Evolutionary conservation across 371 early-diverging fungal species (phyloP).

Genomic region (Apophysomyces elegans): DNA sequence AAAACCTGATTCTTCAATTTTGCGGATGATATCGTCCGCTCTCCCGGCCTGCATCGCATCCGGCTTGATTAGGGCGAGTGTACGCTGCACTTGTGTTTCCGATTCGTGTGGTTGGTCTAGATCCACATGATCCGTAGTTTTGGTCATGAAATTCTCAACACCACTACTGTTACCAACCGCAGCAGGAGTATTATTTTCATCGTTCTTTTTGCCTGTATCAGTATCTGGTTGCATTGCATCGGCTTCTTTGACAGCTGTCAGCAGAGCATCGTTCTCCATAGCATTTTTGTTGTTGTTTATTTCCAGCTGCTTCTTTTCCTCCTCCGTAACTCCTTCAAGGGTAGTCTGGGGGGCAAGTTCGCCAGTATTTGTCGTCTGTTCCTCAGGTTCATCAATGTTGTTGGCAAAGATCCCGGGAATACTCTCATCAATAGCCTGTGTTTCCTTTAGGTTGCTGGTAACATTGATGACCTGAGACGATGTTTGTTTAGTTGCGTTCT

Average conservation of each 20-base stretch:
- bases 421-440: no score
- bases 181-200: neutral
- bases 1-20: slow-evolving; percentile 62
- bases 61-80: slow-evolving; percentile 46
- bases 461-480: neutral
- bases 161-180: neutral
- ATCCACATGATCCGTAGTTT: slow-evolving; percentile 3
- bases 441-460: neutral
- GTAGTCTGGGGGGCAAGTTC: neutral
- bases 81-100: slow-evolving; percentile 44
- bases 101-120: slow-evolving; percentile 64
- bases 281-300: neutral
- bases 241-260: neutral
- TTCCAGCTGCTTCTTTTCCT: neutral
- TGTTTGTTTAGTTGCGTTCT: neutral
- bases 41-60: slow-evolving; percentile 43
- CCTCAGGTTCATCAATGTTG: neutral
- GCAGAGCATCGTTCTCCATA: neutral
- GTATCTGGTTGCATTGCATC: neutral
- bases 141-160: neutral
- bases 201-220: neutral
- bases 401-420: no score
- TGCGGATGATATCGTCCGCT: slow-evolving; percentile 60
- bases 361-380: neutral
- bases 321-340: slow-evolving; percentile 3